Base-by-base conservation (phyloP, 768 basidiomycete species). In the Tricholoma sp. region DNA sequence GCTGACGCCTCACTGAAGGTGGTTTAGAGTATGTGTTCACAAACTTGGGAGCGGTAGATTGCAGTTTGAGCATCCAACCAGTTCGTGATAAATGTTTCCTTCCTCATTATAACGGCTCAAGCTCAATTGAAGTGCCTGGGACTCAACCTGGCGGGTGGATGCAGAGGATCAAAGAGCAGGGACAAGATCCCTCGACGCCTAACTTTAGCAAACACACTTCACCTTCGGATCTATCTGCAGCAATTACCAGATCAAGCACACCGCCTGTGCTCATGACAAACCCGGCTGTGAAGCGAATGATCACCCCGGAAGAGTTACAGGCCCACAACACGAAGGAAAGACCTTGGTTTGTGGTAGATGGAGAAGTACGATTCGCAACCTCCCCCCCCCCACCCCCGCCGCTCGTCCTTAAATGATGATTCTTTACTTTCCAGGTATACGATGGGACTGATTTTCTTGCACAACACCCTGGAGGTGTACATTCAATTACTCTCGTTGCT, bases 41-140 rank as follows among this genome's bases (percentile, higher is more conserved):
- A 70, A 66, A 18, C 64, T 67, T 1, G 70, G 68, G 29, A 60
- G 63, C 3, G 66, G 67, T 1, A 66, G 62, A 17, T 64, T 85
- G 9, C 66, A 60, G 4, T 85, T 84, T 61, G 83, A 85, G 66
- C 84, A 86, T 65, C 84, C 84, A 0, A 81, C 83, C 2, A 68
- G 68, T 67, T 55, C 50, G 61, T 60, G 45, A 13, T 53, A 13
- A 17, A 4, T 24, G 15, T 53, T 15, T 18, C 15, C 44, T 15
- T n/a, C 41, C 18, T 42, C 15, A 24, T 13, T 24, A 37, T 5
- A 7, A 50, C 53, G 24, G 45, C 29, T 53, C 36, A 58, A 47
- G 28, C 41, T 17, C 39, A n/a, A 15, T 39, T 17, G 29, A 63
- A 68, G 45, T 76, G 62, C 78, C 76, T 0, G 83, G 80, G 5